These are phyloP conservation scores for Rhytidiadelphus loreus DNA, from an alignment of 225 moss, liverwort and hornwort genomes.

Conservation along the genomic window DNA sequence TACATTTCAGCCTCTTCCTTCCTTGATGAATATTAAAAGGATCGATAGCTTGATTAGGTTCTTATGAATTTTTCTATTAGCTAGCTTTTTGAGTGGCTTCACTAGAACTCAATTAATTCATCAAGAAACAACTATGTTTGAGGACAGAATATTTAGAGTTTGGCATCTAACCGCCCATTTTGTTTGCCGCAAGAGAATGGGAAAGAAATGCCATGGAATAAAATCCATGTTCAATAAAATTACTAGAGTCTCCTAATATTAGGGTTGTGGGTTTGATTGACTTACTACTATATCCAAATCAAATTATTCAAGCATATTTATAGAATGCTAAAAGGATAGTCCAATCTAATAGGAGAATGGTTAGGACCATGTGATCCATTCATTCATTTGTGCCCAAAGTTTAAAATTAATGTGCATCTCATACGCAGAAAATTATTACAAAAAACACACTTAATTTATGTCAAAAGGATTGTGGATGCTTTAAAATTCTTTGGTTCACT, in stretches of 20 bases:
- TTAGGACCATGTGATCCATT: fast-evolving
- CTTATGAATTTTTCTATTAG: fast-evolving
- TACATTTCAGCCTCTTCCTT: not conserved
- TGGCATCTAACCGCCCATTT: no score
- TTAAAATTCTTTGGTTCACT: not conserved
- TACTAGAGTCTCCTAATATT: no score
- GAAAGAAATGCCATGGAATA: not conserved
- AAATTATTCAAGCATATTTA: not conserved
- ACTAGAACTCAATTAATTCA: not conserved
- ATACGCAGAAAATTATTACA: not conserved
- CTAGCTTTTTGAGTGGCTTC: not conserved
- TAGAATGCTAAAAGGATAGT: not conserved
- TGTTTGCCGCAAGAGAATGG: not conserved
- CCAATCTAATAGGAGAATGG: not conserved
- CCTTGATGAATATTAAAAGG: not conserved
- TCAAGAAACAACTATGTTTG: not conserved
- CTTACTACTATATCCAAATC: not conserved
- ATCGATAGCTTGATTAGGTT: no score
- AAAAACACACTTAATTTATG: not conserved
- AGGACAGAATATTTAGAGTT: not conserved
- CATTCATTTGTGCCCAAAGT: fast-evolving
- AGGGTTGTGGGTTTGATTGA: no score
- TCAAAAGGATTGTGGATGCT: not conserved
- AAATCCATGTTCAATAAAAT: not conserved
- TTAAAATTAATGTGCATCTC: not conserved